Conservation (phyloP, 306 rosid genomes). For the Vigna radiata region DNA sequence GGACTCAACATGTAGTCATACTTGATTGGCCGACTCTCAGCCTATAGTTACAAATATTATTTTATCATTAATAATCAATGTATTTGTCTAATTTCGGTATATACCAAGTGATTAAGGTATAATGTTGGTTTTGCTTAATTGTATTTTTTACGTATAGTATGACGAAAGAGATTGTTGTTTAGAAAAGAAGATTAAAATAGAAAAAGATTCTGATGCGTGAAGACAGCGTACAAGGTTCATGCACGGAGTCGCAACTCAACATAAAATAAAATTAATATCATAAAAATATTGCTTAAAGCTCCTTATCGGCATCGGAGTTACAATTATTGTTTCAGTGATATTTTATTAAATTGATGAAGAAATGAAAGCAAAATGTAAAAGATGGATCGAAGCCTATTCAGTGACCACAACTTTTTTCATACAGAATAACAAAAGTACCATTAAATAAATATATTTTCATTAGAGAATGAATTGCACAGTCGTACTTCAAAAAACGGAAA, state of each 20-base stretch:
- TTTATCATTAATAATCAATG: too few relatives aligned
- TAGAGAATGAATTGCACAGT: slow-evolving; percentile 17
- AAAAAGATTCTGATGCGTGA: slow-evolving; percentile 50
- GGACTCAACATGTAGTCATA: too few relatives aligned
- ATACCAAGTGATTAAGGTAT: too few relatives aligned
- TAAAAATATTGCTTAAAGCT: slow-evolving; percentile 16
- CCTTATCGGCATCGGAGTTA: background rate
- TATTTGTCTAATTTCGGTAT: too few relatives aligned
- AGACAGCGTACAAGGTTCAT: slow-evolving; percentile 56
- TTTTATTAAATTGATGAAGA: too few relatives aligned
- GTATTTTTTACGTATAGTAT: background rate
- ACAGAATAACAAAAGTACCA: background rate
- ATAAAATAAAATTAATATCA: background rate
- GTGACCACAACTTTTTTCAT: background rate
- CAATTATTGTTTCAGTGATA: background rate
- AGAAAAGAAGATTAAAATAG: slow-evolving; percentile 26
- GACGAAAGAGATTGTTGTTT: background rate
- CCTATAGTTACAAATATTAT: too few relatives aligned
- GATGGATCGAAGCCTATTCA: background rate
- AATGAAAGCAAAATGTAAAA: background rate
- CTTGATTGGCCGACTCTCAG: too few relatives aligned
- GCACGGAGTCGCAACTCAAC: slow-evolving; percentile 41
- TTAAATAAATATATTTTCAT: background rate
- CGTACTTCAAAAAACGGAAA: background rate
- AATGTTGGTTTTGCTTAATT: too few relatives aligned